A percentile compares a stretch with the other conserved stretches of the same genome.
Conservation (phyloP, 768 basidiomycete species). For the Lanmaoa pseudosensibilis region DNA sequence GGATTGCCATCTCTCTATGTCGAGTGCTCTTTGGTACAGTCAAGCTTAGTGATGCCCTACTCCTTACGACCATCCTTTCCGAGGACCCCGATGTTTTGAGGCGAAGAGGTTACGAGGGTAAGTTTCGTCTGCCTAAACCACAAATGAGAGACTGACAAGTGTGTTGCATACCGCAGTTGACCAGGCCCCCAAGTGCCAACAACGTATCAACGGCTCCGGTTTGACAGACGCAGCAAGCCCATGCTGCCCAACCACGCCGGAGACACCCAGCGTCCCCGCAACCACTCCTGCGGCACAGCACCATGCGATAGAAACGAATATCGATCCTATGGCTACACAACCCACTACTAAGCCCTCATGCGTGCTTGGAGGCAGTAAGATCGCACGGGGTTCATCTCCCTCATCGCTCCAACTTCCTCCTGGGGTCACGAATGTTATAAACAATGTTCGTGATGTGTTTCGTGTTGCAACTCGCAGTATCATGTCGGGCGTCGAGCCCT, state of each 20-base stretch:
- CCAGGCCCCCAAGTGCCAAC: slow-evolving; percentile 31
- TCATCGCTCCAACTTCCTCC: neutral
- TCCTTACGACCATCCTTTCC: slow-evolving; percentile 88
- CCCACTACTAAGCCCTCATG: neutral
- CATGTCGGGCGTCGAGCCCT: neutral
- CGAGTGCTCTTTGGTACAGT: slow-evolving; percentile 70
- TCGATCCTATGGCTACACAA: neutral
- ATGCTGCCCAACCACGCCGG: neutral
- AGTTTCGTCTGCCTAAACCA: slow-evolving; percentile 6
- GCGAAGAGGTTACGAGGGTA: slow-evolving; percentile 80
- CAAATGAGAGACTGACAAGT: neutral
- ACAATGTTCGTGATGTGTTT: neutral
- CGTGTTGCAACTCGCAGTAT: neutral
- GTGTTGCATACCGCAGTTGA: slow-evolving; percentile 55
- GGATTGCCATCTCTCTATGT: slow-evolving; percentile 82
- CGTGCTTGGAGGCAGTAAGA: too few relatives aligned
- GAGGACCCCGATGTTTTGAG: slow-evolving; percentile 81
- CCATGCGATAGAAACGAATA: neutral
- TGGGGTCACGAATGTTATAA: neutral
- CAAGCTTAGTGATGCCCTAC: slow-evolving; percentile 77
- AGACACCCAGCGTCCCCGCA: neutral
- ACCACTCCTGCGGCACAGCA: neutral
- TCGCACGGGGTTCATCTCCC: too few relatives aligned
- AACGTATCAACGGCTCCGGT: slow-evolving; percentile 39
- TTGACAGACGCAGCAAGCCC: slow-evolving; percentile 43